phyloP scores from a whole-genome alignment of 805 yeast genomes.

The Naumovozyma castellii region DNA sequence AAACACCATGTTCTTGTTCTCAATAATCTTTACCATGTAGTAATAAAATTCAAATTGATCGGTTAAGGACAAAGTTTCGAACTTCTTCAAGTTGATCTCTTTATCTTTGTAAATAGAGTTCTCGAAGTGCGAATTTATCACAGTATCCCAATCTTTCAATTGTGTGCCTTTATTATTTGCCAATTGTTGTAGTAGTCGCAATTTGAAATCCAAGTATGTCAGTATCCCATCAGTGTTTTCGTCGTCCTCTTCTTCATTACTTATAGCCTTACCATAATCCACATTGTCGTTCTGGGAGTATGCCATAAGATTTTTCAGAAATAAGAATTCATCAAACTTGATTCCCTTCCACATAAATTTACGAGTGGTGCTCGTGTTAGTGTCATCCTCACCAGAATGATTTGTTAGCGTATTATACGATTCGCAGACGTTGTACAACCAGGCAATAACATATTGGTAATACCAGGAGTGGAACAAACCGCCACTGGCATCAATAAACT shows the following conservation, averaged over 20 bases:
- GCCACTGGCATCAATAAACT: background rate
- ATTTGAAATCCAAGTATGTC: slow-evolving; percentile 13
- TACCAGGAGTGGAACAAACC: slow-evolving; percentile 19
- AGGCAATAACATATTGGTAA: slow-evolving; percentile 27
- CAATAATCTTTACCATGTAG: slow-evolving; percentile 23
- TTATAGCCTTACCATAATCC: background rate
- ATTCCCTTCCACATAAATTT: slow-evolving; percentile 24
- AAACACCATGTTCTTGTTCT: slow-evolving; percentile 22
- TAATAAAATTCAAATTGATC: slow-evolving; percentile 23
- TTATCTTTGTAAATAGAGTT: slow-evolving; percentile 1
- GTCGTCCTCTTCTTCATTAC: background rate
- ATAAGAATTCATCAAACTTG: slow-evolving; percentile 24
- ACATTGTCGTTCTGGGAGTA: slow-evolving; percentile 1
- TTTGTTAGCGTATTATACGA: slow-evolving; percentile 15
- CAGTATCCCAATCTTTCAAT: slow-evolving; percentile 21
- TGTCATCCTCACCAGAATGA: background rate
- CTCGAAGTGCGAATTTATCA: slow-evolving; percentile 15
- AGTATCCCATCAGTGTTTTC: slow-evolving; percentile 2
- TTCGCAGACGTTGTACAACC: slow-evolving; percentile 28
- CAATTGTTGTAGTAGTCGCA: slow-evolving; percentile 17
- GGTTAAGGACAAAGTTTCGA: slow-evolving; percentile 8
- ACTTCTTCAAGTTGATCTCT: slow-evolving; percentile 1
- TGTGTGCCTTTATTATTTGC: slow-evolving; percentile 18
- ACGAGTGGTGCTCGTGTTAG: slow-evolving; percentile 2
- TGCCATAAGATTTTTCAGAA: slow-evolving; percentile 16